phyloP scores from a whole-genome alignment of 768 basidiomycete genomes.

The Hirschioporus abietinus region DNA sequence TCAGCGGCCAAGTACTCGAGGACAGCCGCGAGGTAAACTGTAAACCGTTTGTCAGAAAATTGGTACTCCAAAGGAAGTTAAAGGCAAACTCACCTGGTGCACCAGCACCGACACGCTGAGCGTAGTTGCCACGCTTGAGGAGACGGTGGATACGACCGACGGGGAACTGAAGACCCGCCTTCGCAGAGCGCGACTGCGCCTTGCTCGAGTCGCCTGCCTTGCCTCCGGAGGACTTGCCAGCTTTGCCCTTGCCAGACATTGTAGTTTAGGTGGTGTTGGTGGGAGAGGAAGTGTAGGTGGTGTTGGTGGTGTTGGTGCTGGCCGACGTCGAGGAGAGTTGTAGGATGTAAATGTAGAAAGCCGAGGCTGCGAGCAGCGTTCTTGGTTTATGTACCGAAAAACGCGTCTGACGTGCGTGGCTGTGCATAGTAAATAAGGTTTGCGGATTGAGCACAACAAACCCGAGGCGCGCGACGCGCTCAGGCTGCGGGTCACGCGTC shows the following conservation, averaged over 20 bases:
- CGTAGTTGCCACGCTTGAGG: conserved; percentile 55
- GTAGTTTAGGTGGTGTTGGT: not conserved
- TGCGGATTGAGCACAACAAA: conserved; percentile 2
- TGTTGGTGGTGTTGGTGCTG: conserved; percentile 12
- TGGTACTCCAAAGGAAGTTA: not conserved
- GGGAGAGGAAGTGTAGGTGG: conserved; percentile 1
- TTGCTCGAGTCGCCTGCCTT: conserved; percentile 19
- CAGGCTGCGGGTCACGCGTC: conserved; percentile 1
- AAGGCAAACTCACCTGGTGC: conserved; percentile 33
- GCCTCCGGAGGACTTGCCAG: conserved; percentile 17
- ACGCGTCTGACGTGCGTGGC: conserved; percentile 1
- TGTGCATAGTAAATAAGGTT: conserved; percentile 6
- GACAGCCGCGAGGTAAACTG: conserved; percentile 56
- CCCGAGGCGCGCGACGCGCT: not conserved
- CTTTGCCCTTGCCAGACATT: conserved; percentile 33
- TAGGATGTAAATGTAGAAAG: not conserved
- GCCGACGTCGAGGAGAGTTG: not conserved
- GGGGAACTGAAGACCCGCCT: conserved; percentile 41
- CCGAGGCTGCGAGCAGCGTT: not conserved
- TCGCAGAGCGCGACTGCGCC: conserved; percentile 34
- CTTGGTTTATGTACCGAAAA: conserved; percentile 2
- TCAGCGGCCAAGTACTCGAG: conserved; percentile 60
- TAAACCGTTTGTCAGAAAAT: not conserved
- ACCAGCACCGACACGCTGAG: conserved; percentile 50
- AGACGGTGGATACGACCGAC: conserved; percentile 61